Percentiles rank a stretch among this genome's conserved stretches.
These are phyloP conservation scores for Cucurbita argyrosperma DNA, from an alignment of 306 rosid genomes.

Conservation along the genomic window DNA sequence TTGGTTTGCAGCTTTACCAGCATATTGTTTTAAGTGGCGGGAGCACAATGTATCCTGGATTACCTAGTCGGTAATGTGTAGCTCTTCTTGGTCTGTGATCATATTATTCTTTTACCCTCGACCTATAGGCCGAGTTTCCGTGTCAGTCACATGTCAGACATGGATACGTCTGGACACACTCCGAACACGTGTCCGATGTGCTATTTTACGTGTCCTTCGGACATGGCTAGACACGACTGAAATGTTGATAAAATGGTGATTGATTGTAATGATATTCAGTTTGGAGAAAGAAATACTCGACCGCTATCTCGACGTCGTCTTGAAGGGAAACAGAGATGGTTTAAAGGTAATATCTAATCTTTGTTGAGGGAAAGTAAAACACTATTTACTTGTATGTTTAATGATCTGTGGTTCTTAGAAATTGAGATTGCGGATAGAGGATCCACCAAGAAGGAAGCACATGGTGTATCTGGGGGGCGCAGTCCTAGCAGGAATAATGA, in stretches of 20 bases:
- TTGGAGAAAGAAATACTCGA: slow-evolving; percentile 93
- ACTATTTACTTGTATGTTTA: not conserved
- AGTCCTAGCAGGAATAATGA: slow-evolving; percentile 97
- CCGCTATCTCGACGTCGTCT: slow-evolving; percentile 82
- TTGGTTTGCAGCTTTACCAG: slow-evolving; percentile 80
- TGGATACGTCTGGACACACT: too few species aligned
- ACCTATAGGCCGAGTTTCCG: not conserved
- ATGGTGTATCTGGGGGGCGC: slow-evolving; percentile 99
- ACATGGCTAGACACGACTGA: too few species aligned
- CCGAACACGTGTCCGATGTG: too few species aligned
- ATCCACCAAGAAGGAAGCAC: slow-evolving; percentile 97
- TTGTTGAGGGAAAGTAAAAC: not conserved
- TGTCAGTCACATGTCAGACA: too few species aligned
- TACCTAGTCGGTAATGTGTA: slow-evolving; percentile 82
- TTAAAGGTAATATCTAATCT: slow-evolving; percentile 50
- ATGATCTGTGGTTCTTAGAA: slow-evolving; percentile 34
- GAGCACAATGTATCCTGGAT: slow-evolving; percentile 99
- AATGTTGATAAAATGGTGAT: not conserved
- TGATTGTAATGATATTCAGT: slow-evolving; percentile 28
- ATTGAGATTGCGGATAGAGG: slow-evolving; percentile 83
- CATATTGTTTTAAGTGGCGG: slow-evolving; percentile 99
- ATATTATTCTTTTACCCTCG: not conserved
- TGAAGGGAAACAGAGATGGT: slow-evolving; percentile 92
- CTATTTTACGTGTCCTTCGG: too few species aligned
- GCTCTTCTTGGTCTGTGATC: not conserved